Base-by-base conservation (phyloP, 148 eudicot genomes). In the Cornus florida region DNA sequence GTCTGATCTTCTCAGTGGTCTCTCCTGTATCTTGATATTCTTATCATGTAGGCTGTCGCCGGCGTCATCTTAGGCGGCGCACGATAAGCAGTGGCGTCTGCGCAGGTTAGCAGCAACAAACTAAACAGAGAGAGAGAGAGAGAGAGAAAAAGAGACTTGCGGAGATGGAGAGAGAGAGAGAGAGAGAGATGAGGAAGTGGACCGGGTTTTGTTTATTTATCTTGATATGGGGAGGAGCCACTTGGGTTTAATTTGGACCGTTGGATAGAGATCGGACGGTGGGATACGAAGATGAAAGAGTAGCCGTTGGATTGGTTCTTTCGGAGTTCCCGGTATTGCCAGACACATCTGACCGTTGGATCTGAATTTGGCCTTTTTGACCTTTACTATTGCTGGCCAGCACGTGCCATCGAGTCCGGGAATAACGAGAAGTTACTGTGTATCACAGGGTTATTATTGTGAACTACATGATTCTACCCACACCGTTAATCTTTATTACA, bases 11-110 rank as follows among this genome's bases (percentile, higher is more conserved):
- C 69, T 33, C 69, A 76, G 80, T 75, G 81, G 74, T 43, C 48
- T 72, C 79, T 66, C 81, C 88, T 81, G 84, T 84, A 82, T 68
- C 88, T 79, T 3, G 83, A 83, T 74, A 80, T 86, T 74, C 77
- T 69, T 33, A 67, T 81, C 31, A 77, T 73, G 73, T 41, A 77
- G 11, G 75, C 46, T 8, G 78, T 8, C 71, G 62, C 82, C 86
- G 85, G 85, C 67, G 72, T 60, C 88, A 86, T 84, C 38, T 79
- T 78, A 80, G 77, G 77, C 53, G 71, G 87, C 66, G 80, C 80
- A 67, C 73, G 81, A 70, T 62, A 78, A 67, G 80, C 84, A 77
- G 82, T 31, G 80, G 71, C 22, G 17, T 14, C 57, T 20, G 85
- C 78, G 77, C 68, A 83, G 64, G 77, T 79, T 79, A 72, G 80